Evolutionary conservation across 176 grass and related monocot genomes (phyloP).

Genomic region (Avena atlantica): DNA sequence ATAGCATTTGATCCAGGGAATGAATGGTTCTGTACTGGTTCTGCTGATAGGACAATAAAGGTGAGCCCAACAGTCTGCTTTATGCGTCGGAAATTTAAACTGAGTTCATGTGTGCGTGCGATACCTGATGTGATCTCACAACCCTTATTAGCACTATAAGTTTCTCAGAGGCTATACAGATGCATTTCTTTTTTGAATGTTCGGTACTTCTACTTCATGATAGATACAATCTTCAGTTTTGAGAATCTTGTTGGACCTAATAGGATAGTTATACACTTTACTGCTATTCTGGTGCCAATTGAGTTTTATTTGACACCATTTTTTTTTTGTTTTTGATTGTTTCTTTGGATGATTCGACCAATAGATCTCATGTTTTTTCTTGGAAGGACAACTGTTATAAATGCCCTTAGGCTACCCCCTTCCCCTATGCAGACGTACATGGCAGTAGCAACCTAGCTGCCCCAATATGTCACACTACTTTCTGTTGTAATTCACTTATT

Average conservation of each 20-base stretch:
- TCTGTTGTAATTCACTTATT: background rate
- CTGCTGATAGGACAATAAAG: slow-evolving; percentile 96
- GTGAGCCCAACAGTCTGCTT: slow-evolving; percentile 32
- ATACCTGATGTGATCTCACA: background rate
- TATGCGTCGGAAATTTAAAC: background rate
- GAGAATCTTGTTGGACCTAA: slow-evolving; percentile 23
- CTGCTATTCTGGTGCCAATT: background rate
- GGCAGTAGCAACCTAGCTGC: background rate
- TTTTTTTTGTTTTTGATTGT: background rate
- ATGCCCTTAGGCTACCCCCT: background rate
- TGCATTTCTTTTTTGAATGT: background rate
- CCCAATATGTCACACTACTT: slow-evolving; percentile 8
- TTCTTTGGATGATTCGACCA: background rate
- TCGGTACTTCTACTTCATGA: slow-evolving; percentile 20
- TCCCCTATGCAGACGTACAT: background rate
- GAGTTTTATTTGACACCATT: background rate
- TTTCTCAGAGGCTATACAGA: background rate
- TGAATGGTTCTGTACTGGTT: slow-evolving; percentile 96
- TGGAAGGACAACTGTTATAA: background rate
- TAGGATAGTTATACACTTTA: background rate
- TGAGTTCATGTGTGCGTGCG: background rate
- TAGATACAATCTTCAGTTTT: slow-evolving; percentile 11
- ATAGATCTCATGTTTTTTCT: background rate
- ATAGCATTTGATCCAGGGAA: slow-evolving; percentile 96
- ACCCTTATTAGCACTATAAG: background rate